Conservation (phyloP, 257 asterid species). For the Solanum phureja region DNA sequence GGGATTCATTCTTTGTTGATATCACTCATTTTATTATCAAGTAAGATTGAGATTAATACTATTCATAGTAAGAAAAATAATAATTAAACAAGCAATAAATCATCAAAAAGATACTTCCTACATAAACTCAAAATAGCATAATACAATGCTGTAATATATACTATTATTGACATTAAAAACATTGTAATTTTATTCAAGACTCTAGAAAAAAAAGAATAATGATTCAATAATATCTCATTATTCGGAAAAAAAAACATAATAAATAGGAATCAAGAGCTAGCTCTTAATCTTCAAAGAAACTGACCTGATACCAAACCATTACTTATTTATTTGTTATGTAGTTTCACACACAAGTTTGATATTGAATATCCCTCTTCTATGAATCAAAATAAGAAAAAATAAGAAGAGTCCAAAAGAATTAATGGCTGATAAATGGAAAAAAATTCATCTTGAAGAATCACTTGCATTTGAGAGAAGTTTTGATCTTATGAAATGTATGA, state of each 20-base stretch:
- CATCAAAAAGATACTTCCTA: not conserved
- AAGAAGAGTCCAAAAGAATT: not conserved
- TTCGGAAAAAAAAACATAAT: not conserved
- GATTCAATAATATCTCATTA: not conserved
- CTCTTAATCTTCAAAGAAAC: no score
- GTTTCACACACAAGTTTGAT: no score
- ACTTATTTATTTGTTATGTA: no score
- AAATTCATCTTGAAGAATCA: not conserved
- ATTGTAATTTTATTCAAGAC: not conserved
- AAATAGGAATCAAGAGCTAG: no score
- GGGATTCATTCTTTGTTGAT: no score
- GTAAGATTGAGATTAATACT: not conserved
- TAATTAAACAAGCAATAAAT: not conserved
- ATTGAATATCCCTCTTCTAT: not conserved
- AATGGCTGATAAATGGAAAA: not conserved
- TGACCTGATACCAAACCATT: no score
- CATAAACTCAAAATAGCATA: not conserved
- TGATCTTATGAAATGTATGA: slow-evolving; percentile 47
- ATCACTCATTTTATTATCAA: no score
- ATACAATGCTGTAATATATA: not conserved
- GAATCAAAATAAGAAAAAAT: not conserved
- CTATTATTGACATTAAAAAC: not conserved
- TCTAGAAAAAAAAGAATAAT: not conserved
- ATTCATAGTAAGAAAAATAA: not conserved
- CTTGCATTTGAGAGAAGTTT: slow-evolving; percentile 26